phyloP scores from a whole-genome alignment of 1,284 basidiomycete species.

The Lentinus polychrous region DNA sequence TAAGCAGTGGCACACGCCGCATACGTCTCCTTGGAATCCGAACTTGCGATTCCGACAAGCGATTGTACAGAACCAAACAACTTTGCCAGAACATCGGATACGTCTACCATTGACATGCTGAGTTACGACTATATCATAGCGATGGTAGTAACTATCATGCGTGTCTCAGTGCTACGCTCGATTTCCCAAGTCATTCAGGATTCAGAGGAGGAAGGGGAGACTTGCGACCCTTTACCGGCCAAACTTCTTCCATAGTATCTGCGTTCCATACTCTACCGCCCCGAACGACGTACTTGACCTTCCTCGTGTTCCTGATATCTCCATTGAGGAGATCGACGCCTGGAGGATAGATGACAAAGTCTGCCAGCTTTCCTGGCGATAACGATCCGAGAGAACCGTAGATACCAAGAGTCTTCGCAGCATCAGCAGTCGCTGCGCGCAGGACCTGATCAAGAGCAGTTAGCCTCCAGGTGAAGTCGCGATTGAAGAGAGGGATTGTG shows the following conservation, averaged over 20 bases:
- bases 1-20: too few relatives aligned
- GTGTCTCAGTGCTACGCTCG: too few relatives aligned
- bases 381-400: constrained; percentile 54
- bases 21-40: too few relatives aligned
- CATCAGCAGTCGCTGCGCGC: constrained; percentile 56
- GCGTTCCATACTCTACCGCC: constrained; percentile 66
- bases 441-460: constrained; percentile 38
- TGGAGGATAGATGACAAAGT: constrained; percentile 56
- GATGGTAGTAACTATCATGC: too few relatives aligned
- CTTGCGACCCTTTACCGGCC: constrained; percentile 54
- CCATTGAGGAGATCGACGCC: constrained; percentile 49
- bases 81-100: too few relatives aligned
- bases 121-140: too few relatives aligned
- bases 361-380: constrained; percentile 57
- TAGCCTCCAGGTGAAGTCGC: neutral
- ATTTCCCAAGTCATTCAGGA: constrained; percentile 48
- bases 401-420: constrained; percentile 58
- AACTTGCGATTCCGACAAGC: too few relatives aligned
- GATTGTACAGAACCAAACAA: too few relatives aligned
- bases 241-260: constrained; percentile 56
- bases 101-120: too few relatives aligned
- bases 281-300: constrained; percentile 47
- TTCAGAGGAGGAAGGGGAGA: constrained; percentile 52
- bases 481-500: neutral
- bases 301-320: constrained; percentile 40